Evolutionary conservation across 306 rosid species (phyloP).

Genomic region (Citrullus colocynthis): DNA sequence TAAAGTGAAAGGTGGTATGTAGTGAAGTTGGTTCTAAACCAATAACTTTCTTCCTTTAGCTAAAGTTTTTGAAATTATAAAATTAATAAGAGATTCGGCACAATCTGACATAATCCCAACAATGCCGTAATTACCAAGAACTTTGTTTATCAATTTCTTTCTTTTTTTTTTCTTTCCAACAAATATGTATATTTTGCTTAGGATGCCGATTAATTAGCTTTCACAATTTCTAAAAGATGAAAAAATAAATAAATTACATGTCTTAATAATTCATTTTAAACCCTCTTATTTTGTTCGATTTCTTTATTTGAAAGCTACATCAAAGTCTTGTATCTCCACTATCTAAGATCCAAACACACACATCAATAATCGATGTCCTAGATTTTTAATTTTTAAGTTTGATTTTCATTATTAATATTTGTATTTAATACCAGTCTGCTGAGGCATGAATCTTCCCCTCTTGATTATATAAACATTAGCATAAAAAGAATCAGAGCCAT

Average conservation of each 20-base stretch:
- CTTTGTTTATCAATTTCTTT: too few relatives aligned
- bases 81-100: neutral
- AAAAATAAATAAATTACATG: too few relatives aligned
- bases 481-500: neutral
- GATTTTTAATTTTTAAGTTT: neutral
- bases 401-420: neutral
- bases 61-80: neutral
- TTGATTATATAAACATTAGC: neutral
- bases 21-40: slow-evolving; percentile 3
- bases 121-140: slow-evolving; percentile 7
- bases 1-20: neutral
- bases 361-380: neutral
- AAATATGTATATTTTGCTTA: too few relatives aligned
- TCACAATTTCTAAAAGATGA: too few relatives aligned
- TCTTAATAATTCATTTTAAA: neutral
- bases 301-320: neutral
- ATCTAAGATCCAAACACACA: neutral
- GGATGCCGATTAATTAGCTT: too few relatives aligned
- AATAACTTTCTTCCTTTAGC: neutral
- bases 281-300: neutral
- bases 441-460: neutral
- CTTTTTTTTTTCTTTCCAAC: too few relatives aligned
- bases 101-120: slow-evolving; percentile 3
- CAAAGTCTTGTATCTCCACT: neutral
- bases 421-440: neutral